Base-by-base conservation (phyloP, 345 rosid genomes). In the Lepidium africanum region DNA sequence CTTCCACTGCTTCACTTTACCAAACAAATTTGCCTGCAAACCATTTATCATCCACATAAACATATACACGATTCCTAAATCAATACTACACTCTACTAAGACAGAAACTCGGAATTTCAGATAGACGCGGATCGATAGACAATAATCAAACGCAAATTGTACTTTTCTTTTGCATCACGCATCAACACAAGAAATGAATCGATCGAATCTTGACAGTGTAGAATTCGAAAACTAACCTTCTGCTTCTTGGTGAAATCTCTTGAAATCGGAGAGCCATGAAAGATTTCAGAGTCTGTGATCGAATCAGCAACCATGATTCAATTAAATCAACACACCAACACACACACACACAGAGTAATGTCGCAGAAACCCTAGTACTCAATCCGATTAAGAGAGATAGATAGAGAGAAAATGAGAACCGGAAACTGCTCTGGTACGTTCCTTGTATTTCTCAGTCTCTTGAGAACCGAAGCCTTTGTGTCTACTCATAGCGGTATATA, bases 361-460 rank as follows among this genome's bases (percentile, higher is more conserved):
- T 23, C 7, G 35, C 17, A 16, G 15, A 67, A 85, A 83, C 86
- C 91, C 93, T 87, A 90, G 77, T 35, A 17, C 36, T 35, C 35
- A 63, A 52, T 43, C 67, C 5, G 70, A 62, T 81, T 49, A 48
- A 59, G 43, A 35, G 3, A 68, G 62, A 35, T 48, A 61, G 39
- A 50, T 52, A 59, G 54, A 68, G 70, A 54, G 11, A 37, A 59
- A 61, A 65, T 67, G 86, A 83, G 80, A 84, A 85, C 85, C 92
- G 81, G 82, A 83, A 85, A 88, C 87, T 79, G 66, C 84, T 81
- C 89, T 77, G 83, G 80, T 70, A 72, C 84, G 72, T 74, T 85
- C 86, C 63, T 64, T 67, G 0, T 16, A 59, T 74, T 67, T 67
- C 73, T 61, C 72, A 66, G 27, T 67, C 73, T 66, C 72, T 25